Evolutionary conservation across 495 filamentous ascomycete species (phyloP).

Genomic region (Tetracladium marchalianum): DNA sequence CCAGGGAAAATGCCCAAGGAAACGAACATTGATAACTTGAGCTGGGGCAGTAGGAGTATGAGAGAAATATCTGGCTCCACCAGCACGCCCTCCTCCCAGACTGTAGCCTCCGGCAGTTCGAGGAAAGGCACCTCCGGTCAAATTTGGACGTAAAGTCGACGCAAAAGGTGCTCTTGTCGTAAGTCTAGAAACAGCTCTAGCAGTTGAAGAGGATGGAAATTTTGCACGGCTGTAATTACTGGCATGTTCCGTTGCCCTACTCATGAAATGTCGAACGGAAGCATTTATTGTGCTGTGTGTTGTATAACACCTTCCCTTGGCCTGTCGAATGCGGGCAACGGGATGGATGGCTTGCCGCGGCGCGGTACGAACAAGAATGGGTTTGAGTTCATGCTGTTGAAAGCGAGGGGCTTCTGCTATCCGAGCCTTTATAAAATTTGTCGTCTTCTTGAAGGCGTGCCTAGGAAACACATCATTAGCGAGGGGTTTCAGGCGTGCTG

Average conservation of each 20-base stretch:
- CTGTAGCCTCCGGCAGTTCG: slow-evolving; percentile 83
- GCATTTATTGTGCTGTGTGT: slow-evolving; percentile 52
- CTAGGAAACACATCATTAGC: slow-evolving; percentile 17
- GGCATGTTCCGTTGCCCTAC: slow-evolving; percentile 28
- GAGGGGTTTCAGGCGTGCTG: background rate
- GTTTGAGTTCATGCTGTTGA: slow-evolving; percentile 36
- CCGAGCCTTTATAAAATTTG: slow-evolving; percentile 51
- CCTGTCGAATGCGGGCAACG: slow-evolving; percentile 59
- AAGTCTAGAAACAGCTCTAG: slow-evolving; percentile 52
- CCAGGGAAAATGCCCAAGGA: no score
- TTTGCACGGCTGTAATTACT: slow-evolving; percentile 48
- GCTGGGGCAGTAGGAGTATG: slow-evolving; percentile 76
- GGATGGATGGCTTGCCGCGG: slow-evolving; percentile 64
- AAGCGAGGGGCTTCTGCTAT: slow-evolving; percentile 44
- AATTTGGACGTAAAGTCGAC: slow-evolving; percentile 79
- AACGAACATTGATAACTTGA: slow-evolving; percentile 60
- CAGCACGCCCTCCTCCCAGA: slow-evolving; percentile 53
- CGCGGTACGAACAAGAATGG: slow-evolving; percentile 35
- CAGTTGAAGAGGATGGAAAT: slow-evolving; percentile 56
- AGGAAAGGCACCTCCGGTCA: slow-evolving; percentile 79
- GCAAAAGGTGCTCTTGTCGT: slow-evolving; percentile 79
- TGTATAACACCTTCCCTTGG: slow-evolving; percentile 62
- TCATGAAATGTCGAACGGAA: slow-evolving; percentile 50
- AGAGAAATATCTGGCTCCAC: slow-evolving; percentile 78
- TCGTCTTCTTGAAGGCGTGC: slow-evolving; percentile 55